These are phyloP conservation scores for Massarina eburnea DNA, from an alignment of 2,329 filamentous ascomycete species.

Conservation along the genomic window DNA sequence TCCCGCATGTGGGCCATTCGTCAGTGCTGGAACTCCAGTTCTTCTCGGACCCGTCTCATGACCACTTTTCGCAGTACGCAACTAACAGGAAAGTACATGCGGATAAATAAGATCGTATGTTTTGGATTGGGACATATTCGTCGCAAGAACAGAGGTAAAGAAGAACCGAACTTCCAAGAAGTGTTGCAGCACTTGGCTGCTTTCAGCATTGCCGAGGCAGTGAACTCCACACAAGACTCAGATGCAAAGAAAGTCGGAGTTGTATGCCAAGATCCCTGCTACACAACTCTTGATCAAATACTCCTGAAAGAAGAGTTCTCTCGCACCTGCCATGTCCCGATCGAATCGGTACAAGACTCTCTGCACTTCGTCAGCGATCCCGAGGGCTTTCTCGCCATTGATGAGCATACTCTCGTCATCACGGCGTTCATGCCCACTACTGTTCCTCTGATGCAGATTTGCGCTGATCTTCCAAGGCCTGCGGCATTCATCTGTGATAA, in stretches of 20 bases:
- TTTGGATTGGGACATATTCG: conserved; percentile 14
- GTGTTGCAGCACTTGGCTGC: conserved; percentile 16
- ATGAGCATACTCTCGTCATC: conserved; percentile 17
- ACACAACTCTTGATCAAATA: conserved; percentile 7
- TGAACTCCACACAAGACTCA: conserved; percentile 7
- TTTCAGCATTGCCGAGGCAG: conserved; percentile 12
- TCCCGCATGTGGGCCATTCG: no score
- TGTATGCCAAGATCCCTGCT: conserved; percentile 21
- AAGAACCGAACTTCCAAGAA: background rate
- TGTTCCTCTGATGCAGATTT: conserved; percentile 20
- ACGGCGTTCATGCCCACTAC: conserved; percentile 10
- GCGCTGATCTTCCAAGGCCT: conserved; percentile 11
- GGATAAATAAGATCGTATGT: conserved; percentile 16
- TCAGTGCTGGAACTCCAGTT: no score
- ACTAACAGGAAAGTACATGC: no score
- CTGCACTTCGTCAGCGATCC: conserved; percentile 14
- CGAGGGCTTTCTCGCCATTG: conserved; percentile 17
- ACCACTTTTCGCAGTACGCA: no score
- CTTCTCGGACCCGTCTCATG: no score
- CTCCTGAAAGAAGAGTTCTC: conserved; percentile 3
- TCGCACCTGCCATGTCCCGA: no score
- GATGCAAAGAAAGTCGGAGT: conserved; percentile 4
- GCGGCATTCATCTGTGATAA: background rate
- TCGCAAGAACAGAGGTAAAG: background rate
- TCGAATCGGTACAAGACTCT: background rate